Conservation (phyloP, 352 stramenopile species). For the Pythium apleroticum region DNA sequence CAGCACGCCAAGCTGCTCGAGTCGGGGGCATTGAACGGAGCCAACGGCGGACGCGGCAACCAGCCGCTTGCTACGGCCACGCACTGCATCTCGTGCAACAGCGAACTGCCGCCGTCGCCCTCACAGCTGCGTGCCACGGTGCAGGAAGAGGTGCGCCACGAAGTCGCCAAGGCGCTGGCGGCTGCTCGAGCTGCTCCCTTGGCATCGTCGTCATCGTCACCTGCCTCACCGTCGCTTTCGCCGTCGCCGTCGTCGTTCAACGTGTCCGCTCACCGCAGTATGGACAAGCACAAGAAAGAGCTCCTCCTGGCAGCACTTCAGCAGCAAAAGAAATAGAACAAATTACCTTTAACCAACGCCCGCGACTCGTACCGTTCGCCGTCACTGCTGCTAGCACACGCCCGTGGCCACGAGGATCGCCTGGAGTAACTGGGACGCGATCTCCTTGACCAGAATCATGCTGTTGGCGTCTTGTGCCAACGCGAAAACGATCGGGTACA, state of each 20-base stretch:
- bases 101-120: conserved; percentile 58
- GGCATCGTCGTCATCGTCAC: not conserved
- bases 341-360: not conserved
- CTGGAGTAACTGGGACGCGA: conserved; percentile 84
- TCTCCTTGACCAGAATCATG: conserved; percentile 90
- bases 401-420: conserved; percentile 73
- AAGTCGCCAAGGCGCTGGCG: conserved; percentile 53
- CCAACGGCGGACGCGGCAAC: conserved; percentile 6
- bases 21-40: conserved; percentile 21
- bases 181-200: conserved; percentile 12
- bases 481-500: conserved; percentile 75
- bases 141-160: conserved; percentile 58
- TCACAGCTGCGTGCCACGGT: conserved; percentile 60
- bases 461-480: conserved; percentile 87
- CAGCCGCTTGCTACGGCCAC: conserved; percentile 44
- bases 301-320: conserved; percentile 49
- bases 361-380: not conserved
- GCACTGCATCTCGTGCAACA: conserved; percentile 71
- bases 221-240: conserved; percentile 5
- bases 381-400: conserved; percentile 38
- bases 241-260: conserved; percentile 35
- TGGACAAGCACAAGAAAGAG: conserved; percentile 74
- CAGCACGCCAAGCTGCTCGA: conserved; percentile 38
- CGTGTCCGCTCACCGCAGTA: conserved; percentile 54
- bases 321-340: conserved; percentile 34